Percentiles rank a stretch among this genome's conserved stretches.
phyloP scores from a whole-genome alignment of 2,329 filamentous ascomycete genomes.

The Microdochium bolleyi region DNA sequence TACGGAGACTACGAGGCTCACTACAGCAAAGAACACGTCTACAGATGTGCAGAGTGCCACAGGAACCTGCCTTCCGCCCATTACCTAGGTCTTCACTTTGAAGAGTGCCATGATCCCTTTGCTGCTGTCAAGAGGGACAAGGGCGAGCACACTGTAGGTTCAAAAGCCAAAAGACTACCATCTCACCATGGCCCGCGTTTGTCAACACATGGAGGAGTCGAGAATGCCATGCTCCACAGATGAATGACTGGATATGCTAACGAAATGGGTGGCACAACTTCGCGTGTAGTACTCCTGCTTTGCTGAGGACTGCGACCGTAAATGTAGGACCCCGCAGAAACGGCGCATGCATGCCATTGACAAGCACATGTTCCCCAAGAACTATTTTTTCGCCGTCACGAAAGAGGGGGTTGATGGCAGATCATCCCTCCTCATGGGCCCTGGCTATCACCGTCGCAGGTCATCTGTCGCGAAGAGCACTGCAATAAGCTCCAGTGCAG shows the following conservation, averaged over 20 bases:
- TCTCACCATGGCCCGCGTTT: too few relatives aligned
- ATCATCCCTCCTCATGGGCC: conserved; percentile 66
- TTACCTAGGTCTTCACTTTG: conserved; percentile 75
- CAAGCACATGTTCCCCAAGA: conserved; percentile 85
- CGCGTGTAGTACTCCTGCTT: conserved; percentile 70
- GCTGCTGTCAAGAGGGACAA: conserved; percentile 62
- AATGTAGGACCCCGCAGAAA: conserved; percentile 78
- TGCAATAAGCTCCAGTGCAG: conserved; percentile 2
- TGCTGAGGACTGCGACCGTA: conserved; percentile 77
- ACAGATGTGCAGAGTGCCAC: conserved; percentile 76
- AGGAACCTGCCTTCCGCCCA: conserved; percentile 84
- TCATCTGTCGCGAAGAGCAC: conserved; percentile 31
- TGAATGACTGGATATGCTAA: background rate
- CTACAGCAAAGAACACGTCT: conserved; percentile 72
- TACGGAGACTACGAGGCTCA: conserved; percentile 83
- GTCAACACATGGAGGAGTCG: too few relatives aligned
- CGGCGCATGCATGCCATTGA: conserved; percentile 83
- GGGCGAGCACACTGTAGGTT: conserved; percentile 76
- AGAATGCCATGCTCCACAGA: too few relatives aligned
- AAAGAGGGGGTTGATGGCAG: conserved; percentile 85
- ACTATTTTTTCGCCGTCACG: conserved; percentile 82
- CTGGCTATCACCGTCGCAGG: conserved; percentile 36
- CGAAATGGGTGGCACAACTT: background rate
- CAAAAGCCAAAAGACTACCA: background rate
- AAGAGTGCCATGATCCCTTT: conserved; percentile 85